phyloP scores from a whole-genome alignment of 441 rosid species.

The Sinapis alba region DNA sequence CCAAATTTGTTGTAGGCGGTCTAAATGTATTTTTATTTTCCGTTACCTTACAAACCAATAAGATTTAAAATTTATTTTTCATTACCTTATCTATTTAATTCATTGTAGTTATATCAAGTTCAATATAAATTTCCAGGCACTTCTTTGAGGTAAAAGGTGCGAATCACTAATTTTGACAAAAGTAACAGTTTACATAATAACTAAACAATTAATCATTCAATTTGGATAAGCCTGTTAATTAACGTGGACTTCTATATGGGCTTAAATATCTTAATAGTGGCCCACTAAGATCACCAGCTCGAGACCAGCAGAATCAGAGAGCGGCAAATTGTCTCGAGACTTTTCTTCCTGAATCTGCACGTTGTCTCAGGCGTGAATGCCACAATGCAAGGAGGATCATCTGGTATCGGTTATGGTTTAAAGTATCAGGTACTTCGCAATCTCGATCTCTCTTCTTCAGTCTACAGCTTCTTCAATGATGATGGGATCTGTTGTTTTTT shows the following conservation, averaged over 20 bases:
- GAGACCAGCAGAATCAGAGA: conserved; percentile 15
- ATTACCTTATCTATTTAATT: not conserved
- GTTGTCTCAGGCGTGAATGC: conserved; percentile 19
- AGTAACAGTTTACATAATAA: not conserved
- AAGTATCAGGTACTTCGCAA: conserved; percentile 69
- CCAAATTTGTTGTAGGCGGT: not conserved
- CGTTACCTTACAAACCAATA: no score
- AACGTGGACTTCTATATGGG: conserved; percentile 4
- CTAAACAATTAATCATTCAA: not conserved
- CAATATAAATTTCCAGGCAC: not conserved
- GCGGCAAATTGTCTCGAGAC: conserved; percentile 23
- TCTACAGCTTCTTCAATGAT: conserved; percentile 14
- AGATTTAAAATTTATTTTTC: no score
- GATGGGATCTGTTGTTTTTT: not conserved
- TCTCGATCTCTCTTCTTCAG: not conserved
- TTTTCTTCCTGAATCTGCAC: conserved; percentile 18
- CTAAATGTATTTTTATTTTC: not conserved
- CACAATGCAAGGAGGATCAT: conserved; percentile 80
- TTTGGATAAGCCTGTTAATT: not conserved
- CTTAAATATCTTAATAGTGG: not conserved
- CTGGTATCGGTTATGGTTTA: conserved; percentile 90
- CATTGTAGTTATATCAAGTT: not conserved
- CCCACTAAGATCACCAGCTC: conserved; percentile 20
- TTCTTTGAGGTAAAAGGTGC: not conserved
- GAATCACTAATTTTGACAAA: not conserved